Base-by-base conservation (phyloP, 176 grass and related monocot species). In the Oryza brachyantha region DNA sequence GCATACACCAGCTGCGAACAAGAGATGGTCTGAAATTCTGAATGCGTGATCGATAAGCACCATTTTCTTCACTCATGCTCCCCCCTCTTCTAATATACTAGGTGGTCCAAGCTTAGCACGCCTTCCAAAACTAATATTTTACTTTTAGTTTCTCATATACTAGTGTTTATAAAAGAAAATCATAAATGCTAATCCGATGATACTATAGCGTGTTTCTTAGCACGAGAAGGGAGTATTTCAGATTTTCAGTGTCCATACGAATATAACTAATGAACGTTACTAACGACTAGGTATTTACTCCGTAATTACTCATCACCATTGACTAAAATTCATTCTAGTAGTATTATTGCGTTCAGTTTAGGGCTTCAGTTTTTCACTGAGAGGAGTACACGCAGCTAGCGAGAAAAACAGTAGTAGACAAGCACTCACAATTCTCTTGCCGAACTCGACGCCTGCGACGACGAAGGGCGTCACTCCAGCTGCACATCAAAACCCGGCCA, bases 351-450 rank as follows among this genome's bases (percentile, higher is more conserved):
- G 41, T 19, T 66, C 62, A 27, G 7, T 27, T 52, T 34, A 77
- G 19, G 4, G 22, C 14, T 28, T 32, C 10, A 52, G 11, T 79
- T 75, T 3, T 54, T 28, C 5, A 13, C 13, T 7, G 0, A 21
- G 38, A 3, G 12, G 16, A 40, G 39, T 27, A 37, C 5, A 9
- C 31, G 77, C 24, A n/a, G 24, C 34, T 67, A 68, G 2, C n/a
- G 25, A 17, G 65, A 4, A 13, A 25, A 52, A 62, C 64, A 38
- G 28, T 57, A 52, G 11, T 22, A 6, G 3, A 5, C 41, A 10
- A n/a, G 36, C 19, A 84, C 95, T 89, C 72, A 94, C 95, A 70
- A 98, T 98, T 74, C 92, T 87, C 72, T 98, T 94, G 83, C 96
- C 2, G 72, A 98, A 98, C 81, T 94, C 96, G 41, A 98, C 68